Evolutionary conservation across 2,329 filamentous ascomycete species (phyloP), one percentile per base, ranked within the genome.

Genomic region (Colletotrichum simmondsii): DNA sequence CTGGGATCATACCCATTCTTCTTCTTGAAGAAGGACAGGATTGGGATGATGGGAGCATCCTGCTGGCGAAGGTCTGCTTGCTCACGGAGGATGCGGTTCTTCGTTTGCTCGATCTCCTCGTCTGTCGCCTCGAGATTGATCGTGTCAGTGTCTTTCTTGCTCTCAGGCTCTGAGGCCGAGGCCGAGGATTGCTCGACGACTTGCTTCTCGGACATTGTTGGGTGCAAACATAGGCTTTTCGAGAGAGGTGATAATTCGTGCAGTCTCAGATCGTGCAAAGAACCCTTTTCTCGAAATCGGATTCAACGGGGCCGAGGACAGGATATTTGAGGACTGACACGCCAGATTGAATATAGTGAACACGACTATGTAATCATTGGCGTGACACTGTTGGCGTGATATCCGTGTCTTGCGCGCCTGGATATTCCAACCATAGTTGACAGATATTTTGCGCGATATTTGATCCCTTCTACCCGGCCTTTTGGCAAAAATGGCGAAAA

Each of bases 11-110:
- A 70, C 19, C 68, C 63, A 16, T 30, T 69, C 53, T 75, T 75
- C 57, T 70, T 74, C n/a, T 74, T 72, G 59, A 78, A 79, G 6
- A 78, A 71, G 2, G 77, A 75, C 61, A 75, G 72, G n/a, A 78
- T 75, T 1, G 76, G 77, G 16, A 77, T 75, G n/a, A 72, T 63
- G 10, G 77, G 77, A 1, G 75, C 72, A 54, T 76, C 74, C 7
- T 76, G 77, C 59, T 76, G 74, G 28, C 77, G 74, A 22, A 78
- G 74, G 16, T 77, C 76, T 7, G 61, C 62, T 54, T 76, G 70
- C 14, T 74, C 69, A 16, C 62, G 64, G 2, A 66, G 67, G 28
- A 75, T 73, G 1, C 57, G 52, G 14, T 72, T 49, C 12, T 60
- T 65, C 2, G 65, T 62, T 28, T 59, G 57, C 12, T 72, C 74